Base-by-base conservation (phyloP, 169 alveolate genomes). In the Babesia sp. region DNA sequence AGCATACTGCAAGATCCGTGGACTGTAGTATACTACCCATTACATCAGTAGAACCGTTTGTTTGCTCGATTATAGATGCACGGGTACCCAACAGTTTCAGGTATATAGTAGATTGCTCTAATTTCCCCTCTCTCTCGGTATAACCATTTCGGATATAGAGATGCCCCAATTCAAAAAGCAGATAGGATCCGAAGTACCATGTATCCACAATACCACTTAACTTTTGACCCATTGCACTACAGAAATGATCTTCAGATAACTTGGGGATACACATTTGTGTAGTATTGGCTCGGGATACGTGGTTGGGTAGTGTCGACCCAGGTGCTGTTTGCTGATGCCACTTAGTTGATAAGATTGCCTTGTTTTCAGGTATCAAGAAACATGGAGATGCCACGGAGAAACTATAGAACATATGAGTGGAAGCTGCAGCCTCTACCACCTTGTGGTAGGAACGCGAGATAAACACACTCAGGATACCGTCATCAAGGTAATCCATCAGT, bases 381-480 rank as follows among this genome's bases (percentile, higher is more conserved):
- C 67, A 55, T 22, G 93, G 91, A 14, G 84, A 72, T 22, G 84
- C 80, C 24, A 87, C 80, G 9, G 87, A 74, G 37, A 87, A 55
- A 26, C 84, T 72, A 50, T 71, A 87, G 79, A 87, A 70, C 54
- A 77, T 59, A 31, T 82, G 76, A 29, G 80, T 72, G n/a, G 81
- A 48, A 22, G 87, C 78, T n/a, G 95, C 95, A 12, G 85, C 93
- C 54, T 87, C 90, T 26, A 87, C 93, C 28, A 91, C 94, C 59
- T 90, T 91, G 72, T 86, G 89, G 64, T 90, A 90, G 42, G 95
- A 91, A 42, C 80, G 82, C 56, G 93, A 76, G 46, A 91, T 81
- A 66, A 91, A 84, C 26, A 90, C 95, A 60, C 90, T 90, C 70
- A 91, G 74, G 24, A 91, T 91, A 39, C 94, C 95, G 59, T 91